A percentile compares a stretch with the other conserved stretches of the same genome.
Evolutionary conservation across 768 basidiomycete species (phyloP).

Genomic region (Suillus subalutaceus): DNA sequence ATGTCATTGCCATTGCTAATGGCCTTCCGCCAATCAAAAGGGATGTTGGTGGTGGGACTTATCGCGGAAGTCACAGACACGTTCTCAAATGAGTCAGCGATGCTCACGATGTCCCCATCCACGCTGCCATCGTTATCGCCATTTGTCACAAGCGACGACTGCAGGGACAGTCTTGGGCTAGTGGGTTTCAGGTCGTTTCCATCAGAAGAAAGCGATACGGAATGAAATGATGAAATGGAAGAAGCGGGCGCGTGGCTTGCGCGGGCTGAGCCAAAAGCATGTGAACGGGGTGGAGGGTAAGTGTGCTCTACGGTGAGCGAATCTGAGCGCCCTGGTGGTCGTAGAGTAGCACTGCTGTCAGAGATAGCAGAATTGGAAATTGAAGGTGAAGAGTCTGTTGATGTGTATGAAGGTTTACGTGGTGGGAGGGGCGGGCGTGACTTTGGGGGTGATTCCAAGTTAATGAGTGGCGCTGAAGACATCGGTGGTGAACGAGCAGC

Average conservation of each 20-base stretch:
- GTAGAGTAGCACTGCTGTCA: constrained; percentile 22
- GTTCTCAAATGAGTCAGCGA: constrained; percentile 76
- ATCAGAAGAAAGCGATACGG: constrained; percentile 78
- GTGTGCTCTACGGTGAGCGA: constrained; percentile 61
- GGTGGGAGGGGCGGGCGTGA: constrained; percentile 65
- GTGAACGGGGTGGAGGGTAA: constrained; percentile 51
- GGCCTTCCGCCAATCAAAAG: constrained; percentile 55
- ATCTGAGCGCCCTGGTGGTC: constrained; percentile 42
- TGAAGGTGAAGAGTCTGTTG: constrained; percentile 46
- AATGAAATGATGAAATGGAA: constrained; percentile 83
- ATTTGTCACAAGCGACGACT: constrained; percentile 50
- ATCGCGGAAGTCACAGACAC: constrained; percentile 56
- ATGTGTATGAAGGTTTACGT: constrained; percentile 58
- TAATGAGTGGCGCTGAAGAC: constrained; percentile 50
- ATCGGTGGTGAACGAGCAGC: constrained; percentile 9
- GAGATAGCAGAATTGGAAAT: constrained; percentile 18
- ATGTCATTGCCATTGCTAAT: constrained; percentile 36
- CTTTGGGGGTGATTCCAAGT: constrained; percentile 54
- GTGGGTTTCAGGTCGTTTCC: constrained; percentile 33
- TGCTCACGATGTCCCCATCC: constrained; percentile 55
- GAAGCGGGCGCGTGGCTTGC: constrained; percentile 61
- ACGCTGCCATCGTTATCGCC: constrained; percentile 33
- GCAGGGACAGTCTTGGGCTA: constrained; percentile 7
- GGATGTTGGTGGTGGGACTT: constrained; percentile 53
- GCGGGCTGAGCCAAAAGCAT: constrained; percentile 36